Base-by-base conservation (phyloP, 169 alveolate species). In the Perkinsus olseni region DNA sequence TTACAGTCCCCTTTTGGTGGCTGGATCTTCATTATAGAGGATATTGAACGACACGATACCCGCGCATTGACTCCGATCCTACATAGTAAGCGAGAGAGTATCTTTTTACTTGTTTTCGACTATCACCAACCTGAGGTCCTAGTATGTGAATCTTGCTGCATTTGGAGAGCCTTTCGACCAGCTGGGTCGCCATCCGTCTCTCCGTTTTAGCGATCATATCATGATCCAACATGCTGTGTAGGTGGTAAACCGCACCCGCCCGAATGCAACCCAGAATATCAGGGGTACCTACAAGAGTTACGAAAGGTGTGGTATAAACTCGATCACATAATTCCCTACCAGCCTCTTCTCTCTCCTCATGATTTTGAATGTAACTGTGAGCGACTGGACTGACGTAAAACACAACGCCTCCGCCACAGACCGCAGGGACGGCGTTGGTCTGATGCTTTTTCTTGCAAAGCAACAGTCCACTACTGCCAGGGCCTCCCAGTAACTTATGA, bases 401-500 rank as follows among this genome's bases (percentile, higher is more conserved):
- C 36, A 98, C 99, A 74, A 97, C 97, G 62, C 98, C 98, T 28
- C 99, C 99, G 37, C 98, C 98, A 8, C 96, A 96, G 74, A 92
- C 95, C 24, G 96, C 94, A 0, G 99, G 99, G 38, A 93, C 94
- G 92, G 94, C 96, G 74, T 95, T 94, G 38, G 95, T 92, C 13
- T 97, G 94, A 34, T 97, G 94, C 39, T 95, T 93, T 95, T 97
- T 97, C 95, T 97, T 98, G 13, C 96, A 95, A 39, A 97, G 93
- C 38, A 98, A 95, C 24, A 98, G 95, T 3, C 99, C 99, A 10
- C 82, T 24, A 82, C 50, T 20, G 39, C 97, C 98, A 20, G 98
- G 97, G 0, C 99, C 99, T 34, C 99, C 99, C n/a, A 98, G 93
- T 39, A 98, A 95, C 94, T 98, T 98, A 95, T 98, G 99, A 0